Base-by-base conservation (phyloP, 1,284 basidiomycete species). In the Marasmius oreades region DNA sequence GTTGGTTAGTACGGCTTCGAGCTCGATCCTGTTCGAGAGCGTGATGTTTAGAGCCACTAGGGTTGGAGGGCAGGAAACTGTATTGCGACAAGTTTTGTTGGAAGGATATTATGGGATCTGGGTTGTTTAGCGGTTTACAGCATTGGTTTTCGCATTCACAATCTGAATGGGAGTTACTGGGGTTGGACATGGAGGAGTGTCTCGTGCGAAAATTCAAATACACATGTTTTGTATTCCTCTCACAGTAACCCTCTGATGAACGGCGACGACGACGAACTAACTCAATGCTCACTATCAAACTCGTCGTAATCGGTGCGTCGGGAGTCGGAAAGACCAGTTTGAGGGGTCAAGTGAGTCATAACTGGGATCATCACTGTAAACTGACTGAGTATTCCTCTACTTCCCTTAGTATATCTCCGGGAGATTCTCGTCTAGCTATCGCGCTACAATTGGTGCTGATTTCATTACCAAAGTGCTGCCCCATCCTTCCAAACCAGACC, bases 371-470 rank as follows among this genome's bases (percentile, higher is more conserved):
- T 42, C 23, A 46, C 34, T 37, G 51, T 18, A 51, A 24, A 7
- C 42, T 46, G 23, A 36, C 39, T 52, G 16, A 55, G 33, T 34
- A 18, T 16, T 16, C 31, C 46, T 36, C 16, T 39, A 26, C 47
- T n/a, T 20, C 51, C 51, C 16, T 2, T 50, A 90, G 87, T 92
- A 88, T 65, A 84, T 90, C 63, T 86, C 85, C 26, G 82, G 85
- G 44, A 79, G 80, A 26, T 93, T 92, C 70, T 84, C 86, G 5
- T 81, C 79, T 2, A 82, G 82, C 2, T 93, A 93, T 69, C 77
- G 88, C 55, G 86, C 90, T 3, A 93, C 91, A 2, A 92, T 93
- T 52, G 91, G 90, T 14, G 86, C 88, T 20, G 91, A 93, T 70
- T 93, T 93, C 58, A 86, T 91, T 47, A 80, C 84, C 0, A 91